A percentile compares a stretch with the other conserved stretches of the same genome.
These are phyloP conservation scores for Pythium aquatile DNA, from an alignment of 352 stramenopile genomes.

Conservation along the genomic window DNA sequence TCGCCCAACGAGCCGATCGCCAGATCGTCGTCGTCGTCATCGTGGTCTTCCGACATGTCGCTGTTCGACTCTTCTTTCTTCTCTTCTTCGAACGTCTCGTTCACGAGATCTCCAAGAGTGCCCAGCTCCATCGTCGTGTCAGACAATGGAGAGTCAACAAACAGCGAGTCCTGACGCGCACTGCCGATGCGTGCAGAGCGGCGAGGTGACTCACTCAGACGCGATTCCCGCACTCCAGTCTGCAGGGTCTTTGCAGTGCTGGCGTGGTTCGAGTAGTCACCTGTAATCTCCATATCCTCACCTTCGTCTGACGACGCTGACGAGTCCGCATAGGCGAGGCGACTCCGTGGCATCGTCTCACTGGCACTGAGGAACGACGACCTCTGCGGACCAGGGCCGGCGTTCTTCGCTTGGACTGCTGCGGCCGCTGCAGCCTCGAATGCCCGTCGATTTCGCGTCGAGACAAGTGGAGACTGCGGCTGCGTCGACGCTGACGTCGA, in stretches of 20 bases:
- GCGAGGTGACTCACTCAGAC: slow-evolving; percentile 18
- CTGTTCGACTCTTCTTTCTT: slow-evolving; percentile 7
- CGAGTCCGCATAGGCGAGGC: slow-evolving; percentile 65
- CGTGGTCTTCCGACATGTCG: slow-evolving; percentile 9
- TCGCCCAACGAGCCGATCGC: slow-evolving; percentile 23
- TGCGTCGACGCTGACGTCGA: slow-evolving; percentile 10
- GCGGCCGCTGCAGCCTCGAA: slow-evolving; percentile 14
- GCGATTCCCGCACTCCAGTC: slow-evolving; percentile 7
- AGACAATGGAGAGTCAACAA: slow-evolving; percentile 27
- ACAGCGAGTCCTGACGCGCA: slow-evolving; percentile 26
- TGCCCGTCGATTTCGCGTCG: slow-evolving; percentile 21
- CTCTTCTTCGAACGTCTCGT: slow-evolving; percentile 34
- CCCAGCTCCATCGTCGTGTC: slow-evolving; percentile 64
- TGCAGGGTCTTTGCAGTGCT: slow-evolving; percentile 19
- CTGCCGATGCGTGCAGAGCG: slow-evolving; percentile 14
- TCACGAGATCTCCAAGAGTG: slow-evolving; percentile 57
- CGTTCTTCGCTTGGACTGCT: background rate
- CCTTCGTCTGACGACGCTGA: slow-evolving; percentile 74
- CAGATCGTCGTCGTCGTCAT: slow-evolving; percentile 2
- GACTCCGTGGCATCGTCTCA: slow-evolving; percentile 24
- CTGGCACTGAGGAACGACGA: slow-evolving; percentile 48
- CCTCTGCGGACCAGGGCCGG: slow-evolving; percentile 23
- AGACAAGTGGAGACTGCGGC: slow-evolving; percentile 19
- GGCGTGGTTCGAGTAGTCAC: slow-evolving; percentile 62
- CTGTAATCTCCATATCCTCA: slow-evolving; percentile 88